Evolutionary conservation across 2,329 filamentous ascomycete species (phyloP).

Genomic region (Alternaria sp.): DNA sequence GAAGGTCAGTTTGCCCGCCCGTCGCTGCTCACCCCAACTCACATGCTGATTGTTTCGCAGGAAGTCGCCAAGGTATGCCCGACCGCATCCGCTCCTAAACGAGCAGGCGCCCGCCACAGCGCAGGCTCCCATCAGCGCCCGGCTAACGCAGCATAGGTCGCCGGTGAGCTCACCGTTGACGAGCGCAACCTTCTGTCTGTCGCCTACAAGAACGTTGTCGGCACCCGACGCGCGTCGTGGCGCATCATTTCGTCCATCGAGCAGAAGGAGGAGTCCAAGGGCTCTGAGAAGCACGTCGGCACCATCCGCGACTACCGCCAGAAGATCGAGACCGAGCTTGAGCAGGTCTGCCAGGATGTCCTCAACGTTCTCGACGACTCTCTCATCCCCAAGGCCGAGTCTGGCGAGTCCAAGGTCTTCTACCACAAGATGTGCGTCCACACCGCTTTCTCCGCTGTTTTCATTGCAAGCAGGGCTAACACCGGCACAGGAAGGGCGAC

Average conservation of each 20-base stretch:
- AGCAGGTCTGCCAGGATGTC: slow-evolving; percentile 98
- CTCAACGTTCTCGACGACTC: slow-evolving; percentile 91
- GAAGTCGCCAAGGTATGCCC: slow-evolving; percentile 87
- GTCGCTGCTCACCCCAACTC: background rate
- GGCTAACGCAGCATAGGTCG: slow-evolving; percentile 57
- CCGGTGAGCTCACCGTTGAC: slow-evolving; percentile 71
- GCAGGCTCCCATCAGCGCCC: slow-evolving; percentile 9
- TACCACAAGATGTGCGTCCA: slow-evolving; percentile 97
- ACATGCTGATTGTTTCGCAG: slow-evolving; percentile 56
- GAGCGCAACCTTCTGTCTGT: slow-evolving; percentile 93
- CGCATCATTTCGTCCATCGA: slow-evolving; percentile 99
- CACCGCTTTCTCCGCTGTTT: background rate
- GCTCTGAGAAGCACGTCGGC: slow-evolving; percentile 89
- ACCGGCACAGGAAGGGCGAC: slow-evolving; percentile 80
- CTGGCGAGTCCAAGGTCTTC: slow-evolving; percentile 99
- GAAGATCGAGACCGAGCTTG: slow-evolving; percentile 97
- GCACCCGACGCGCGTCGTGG: slow-evolving; percentile 97
- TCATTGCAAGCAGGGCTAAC: slow-evolving; percentile 22
- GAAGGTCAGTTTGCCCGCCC: slow-evolving; percentile 68
- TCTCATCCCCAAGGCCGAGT: slow-evolving; percentile 93
- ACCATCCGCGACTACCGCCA: slow-evolving; percentile 97
- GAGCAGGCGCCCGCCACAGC: slow-evolving; percentile 25
- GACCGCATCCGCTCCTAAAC: slow-evolving; percentile 26
- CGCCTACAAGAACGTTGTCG: slow-evolving; percentile 99
- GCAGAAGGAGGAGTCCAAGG: slow-evolving; percentile 99